Conservation (phyloP, 352 stramenopile genomes). For the Phytophthora sojae region DNA sequence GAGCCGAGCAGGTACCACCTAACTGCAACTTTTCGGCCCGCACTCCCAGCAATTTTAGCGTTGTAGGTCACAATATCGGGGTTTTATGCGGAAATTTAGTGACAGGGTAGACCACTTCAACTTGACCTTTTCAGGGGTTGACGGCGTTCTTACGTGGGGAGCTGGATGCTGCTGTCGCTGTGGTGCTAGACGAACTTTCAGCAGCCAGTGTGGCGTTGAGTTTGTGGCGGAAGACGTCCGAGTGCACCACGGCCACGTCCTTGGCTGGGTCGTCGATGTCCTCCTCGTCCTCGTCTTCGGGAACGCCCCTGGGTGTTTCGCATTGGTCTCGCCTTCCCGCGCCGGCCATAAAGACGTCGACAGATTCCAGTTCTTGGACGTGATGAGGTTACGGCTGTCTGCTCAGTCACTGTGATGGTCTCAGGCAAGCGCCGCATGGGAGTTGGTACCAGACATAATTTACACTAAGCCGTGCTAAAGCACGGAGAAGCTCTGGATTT, state of each 20-base stretch:
- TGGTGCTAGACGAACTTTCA: not conserved
- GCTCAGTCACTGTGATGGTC: no score
- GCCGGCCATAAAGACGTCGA: no score
- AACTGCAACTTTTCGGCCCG: not conserved
- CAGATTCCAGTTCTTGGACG: no score
- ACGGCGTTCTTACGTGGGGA: conserved; percentile 47
- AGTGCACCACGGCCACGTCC: conserved; percentile 35
- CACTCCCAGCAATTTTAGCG: not conserved
- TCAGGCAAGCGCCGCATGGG: no score
- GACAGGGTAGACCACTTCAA: conserved; percentile 18
- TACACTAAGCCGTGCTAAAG: no score
- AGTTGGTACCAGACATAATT: no score
- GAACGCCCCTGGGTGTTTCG: no score
- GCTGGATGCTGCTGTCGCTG: conserved; percentile 2
- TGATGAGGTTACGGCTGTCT: no score
- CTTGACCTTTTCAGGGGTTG: conserved; percentile 12
- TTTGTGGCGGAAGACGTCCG: conserved; percentile 37
- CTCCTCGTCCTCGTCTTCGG: conserved; percentile 33
- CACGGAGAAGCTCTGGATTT: no score
- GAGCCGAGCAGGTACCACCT: not conserved
- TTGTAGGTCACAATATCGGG: not conserved
- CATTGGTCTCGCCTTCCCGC: no score
- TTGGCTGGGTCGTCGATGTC: conserved; percentile 21
- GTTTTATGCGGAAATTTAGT: conserved; percentile 1
- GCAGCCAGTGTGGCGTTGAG: conserved; percentile 5